A percentile compares a stretch with the other conserved stretches of the same genome.
phyloP scores from a whole-genome alignment of 202 grass and related monocot species.

The Zoysia matrella region DNA sequence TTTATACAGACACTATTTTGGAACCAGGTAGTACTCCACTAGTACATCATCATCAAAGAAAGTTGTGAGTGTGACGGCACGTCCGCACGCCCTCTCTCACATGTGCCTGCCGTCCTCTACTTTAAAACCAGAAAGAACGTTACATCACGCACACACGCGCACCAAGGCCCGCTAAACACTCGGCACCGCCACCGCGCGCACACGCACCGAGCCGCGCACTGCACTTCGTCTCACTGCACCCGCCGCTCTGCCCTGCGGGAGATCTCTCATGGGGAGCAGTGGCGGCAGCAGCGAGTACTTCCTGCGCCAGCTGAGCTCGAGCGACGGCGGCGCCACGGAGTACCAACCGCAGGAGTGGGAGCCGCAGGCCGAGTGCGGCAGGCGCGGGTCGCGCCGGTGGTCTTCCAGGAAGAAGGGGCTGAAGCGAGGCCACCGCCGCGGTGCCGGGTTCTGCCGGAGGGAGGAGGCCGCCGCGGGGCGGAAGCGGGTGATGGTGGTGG shows the following conservation, averaged over 20 bases:
- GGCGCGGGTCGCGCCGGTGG: slow-evolving; percentile 78
- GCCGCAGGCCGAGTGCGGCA: not conserved
- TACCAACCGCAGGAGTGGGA: slow-evolving; percentile 48
- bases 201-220: slow-evolving; percentile 27
- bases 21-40: too few species aligned
- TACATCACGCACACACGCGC: slow-evolving; percentile 46
- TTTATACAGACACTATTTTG: too few species aligned
- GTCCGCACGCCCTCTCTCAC: not conserved
- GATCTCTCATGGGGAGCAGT: slow-evolving; percentile 49
- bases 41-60: too few species aligned
- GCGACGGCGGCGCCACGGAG: slow-evolving; percentile 41
- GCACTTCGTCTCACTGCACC: not conserved
- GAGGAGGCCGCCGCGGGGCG: slow-evolving; percentile 37
- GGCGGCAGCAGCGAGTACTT: slow-evolving; percentile 74
- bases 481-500: slow-evolving; percentile 82
- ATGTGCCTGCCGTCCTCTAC: slow-evolving; percentile 28
- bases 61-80: too few species aligned
- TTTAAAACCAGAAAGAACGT: slow-evolving; percentile 43
- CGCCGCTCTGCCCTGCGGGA: not conserved
- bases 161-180: slow-evolving; percentile 42
- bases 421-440: slow-evolving; percentile 39
- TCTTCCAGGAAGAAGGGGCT: slow-evolving; percentile 61
- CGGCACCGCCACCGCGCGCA: slow-evolving; percentile 14
- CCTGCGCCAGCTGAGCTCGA: slow-evolving; percentile 63
- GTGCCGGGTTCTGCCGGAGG: slow-evolving; percentile 49